phyloP scores from a whole-genome alignment of 2,329 filamentous ascomycete species.

The Diaporthe humulicola region DNA sequence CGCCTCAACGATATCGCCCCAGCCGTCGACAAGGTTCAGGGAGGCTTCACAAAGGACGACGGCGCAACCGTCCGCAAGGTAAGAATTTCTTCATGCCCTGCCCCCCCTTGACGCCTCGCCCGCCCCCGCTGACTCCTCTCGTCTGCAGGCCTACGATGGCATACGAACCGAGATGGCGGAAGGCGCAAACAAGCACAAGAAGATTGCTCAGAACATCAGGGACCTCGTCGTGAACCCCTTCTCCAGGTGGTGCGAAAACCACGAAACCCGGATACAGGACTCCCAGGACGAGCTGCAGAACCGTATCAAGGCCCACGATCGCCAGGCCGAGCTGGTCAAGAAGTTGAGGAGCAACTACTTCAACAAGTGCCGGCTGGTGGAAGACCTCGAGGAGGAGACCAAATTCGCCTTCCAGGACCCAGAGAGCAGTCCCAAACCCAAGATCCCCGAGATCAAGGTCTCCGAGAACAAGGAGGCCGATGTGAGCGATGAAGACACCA shows the following conservation, averaged over 20 bases:
- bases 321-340: constrained; percentile 89
- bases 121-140: not conserved
- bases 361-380: constrained; percentile 97
- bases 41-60: constrained; percentile 91
- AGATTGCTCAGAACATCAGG: constrained; percentile 96
- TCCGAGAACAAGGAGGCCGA: constrained; percentile 71
- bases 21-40: constrained; percentile 82
- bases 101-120: not conserved
- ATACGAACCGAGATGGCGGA: constrained; percentile 94
- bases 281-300: constrained; percentile 94
- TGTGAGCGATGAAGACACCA: constrained; percentile 81
- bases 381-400: constrained; percentile 98
- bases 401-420: constrained; percentile 97
- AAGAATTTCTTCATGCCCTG: constrained; percentile 43
- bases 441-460: constrained; percentile 90
- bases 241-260: constrained; percentile 94
- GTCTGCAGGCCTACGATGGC: constrained; percentile 86
- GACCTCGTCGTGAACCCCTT: constrained; percentile 97
- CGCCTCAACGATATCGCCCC: constrained; percentile 86
- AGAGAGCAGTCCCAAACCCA: constrained; percentile 74
- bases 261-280: constrained; percentile 90
- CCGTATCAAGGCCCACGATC: constrained; percentile 92
- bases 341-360: constrained; percentile 97
- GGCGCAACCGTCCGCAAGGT: constrained; percentile 97
- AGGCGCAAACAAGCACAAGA: constrained; percentile 89